phyloP scores from a whole-genome alignment of 2,329 filamentous ascomycete genomes.

The Colletotrichum siamense region DNA sequence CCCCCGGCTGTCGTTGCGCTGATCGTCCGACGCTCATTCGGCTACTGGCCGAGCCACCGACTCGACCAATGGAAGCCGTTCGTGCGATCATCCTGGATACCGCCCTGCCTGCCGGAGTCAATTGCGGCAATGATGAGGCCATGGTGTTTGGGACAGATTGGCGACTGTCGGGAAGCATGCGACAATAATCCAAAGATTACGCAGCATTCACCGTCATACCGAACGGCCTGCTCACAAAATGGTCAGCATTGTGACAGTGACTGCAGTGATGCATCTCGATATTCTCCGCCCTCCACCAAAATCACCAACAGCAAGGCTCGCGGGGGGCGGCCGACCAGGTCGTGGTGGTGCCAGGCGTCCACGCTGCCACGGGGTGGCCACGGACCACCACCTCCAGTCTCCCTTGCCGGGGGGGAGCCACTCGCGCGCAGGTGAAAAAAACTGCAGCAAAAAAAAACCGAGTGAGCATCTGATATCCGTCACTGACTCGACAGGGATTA shows the following conservation, averaged over 20 bases:
- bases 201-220: not conserved
- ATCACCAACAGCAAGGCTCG: not conserved
- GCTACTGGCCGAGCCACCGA: not conserved
- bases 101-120: not conserved
- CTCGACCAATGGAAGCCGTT: not conserved
- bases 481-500: constrained; percentile 35
- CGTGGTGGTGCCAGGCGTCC: not conserved
- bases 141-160: not conserved
- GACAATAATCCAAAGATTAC: not conserved
- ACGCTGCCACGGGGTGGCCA: not conserved
- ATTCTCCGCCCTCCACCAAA: not conserved
- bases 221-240: not conserved
- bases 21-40: not conserved
- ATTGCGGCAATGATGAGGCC: not conserved
- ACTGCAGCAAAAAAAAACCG: constrained; percentile 13
- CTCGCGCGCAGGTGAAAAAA: not conserved
- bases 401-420: not conserved
- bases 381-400: not conserved
- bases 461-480: constrained; percentile 40
- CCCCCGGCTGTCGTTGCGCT: not conserved
- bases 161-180: not conserved
- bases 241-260: not conserved
- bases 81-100: not conserved
- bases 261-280: not conserved
- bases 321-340: not conserved